Evolutionary conservation across 2,329 filamentous ascomycete genomes (phyloP), one percentile per base, ranked within the genome.

Genomic region (Raffaelea ambrosiae): DNA sequence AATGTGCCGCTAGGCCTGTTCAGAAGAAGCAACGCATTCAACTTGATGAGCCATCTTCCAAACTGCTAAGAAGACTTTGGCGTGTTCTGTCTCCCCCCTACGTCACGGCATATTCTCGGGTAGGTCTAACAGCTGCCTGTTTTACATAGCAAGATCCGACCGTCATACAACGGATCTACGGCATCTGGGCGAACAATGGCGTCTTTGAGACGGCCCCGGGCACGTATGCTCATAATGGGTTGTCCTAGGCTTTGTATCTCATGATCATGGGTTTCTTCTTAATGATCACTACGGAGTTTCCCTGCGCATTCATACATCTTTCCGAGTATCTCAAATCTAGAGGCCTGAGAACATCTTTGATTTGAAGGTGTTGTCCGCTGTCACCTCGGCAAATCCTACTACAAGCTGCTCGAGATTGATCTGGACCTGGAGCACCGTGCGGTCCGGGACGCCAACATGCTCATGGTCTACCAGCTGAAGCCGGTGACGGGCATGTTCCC

Each of bases 331-430:
- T 47, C 29, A 43, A 43, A 16, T 26, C 5, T 40, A 47, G 16
- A 2, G 26, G 20, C 45, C 45, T 4, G 45, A 47, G n/a, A 40
- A 47, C 40, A 29, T 47, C 4, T 47, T 47, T 35, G 45, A 47
- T 29, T 29, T 47, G n/a, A 42, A 18, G 4, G 43, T 42, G 40
- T 43, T 29, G 1, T 40, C 45, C 1, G 45, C 45, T 14, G 45
- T 47, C 31, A 31, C 20, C 45, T 43, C 8, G 45, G 45, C 19
- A 36, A 43, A 38, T 42, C 45, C n/a, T 47, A 47, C 45, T 47
- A 43, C 9, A 40, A 47, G 31, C 26, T 42, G 5, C 20, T 47
- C 21, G 45, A 47, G 3, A 38, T 23, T 8, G 45, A 47, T 18
- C 39, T 40, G 3, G 45, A 47, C 20, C 40, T 20, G 4, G 45